Percentiles rank a stretch among this genome's conserved stretches.
These are phyloP conservation scores for Picea sitchensis DNA, from an alignment of 75 land plant genomes.

Conservation along the genomic window DNA sequence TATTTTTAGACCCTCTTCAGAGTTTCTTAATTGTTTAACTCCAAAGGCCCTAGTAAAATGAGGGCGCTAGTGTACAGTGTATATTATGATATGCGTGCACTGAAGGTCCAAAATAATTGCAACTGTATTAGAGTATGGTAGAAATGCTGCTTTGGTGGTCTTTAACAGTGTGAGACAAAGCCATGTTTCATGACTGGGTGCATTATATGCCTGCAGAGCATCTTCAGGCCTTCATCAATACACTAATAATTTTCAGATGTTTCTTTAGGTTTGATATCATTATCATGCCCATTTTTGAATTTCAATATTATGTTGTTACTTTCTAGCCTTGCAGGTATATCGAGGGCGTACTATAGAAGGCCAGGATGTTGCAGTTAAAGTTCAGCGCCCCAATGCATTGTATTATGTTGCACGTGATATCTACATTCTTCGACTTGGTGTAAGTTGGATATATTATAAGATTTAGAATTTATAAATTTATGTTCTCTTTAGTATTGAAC, in stretches of 20 bases:
- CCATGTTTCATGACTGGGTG: background rate
- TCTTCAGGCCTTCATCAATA: background rate
- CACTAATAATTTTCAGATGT: background rate
- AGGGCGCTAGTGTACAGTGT: too few species aligned
- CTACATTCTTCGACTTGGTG: constrained; percentile 93
- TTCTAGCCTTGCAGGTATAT: constrained; percentile 63
- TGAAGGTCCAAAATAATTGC: background rate
- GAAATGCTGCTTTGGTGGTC: background rate
- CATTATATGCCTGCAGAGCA: background rate
- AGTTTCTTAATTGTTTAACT: too few species aligned
- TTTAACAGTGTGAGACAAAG: background rate
- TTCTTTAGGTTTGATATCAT: background rate
- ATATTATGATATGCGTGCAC: background rate
- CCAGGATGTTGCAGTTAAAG: constrained; percentile 85
- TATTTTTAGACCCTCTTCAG: too few species aligned
- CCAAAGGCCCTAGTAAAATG: too few species aligned
- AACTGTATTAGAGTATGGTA: background rate
- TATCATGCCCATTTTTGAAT: background rate
- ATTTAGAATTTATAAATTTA: background rate
- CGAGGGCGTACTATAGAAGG: constrained; percentile 78
- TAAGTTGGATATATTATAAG: constrained; percentile 20
- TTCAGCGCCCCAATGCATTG: constrained; percentile 88
- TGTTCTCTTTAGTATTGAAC: background rate
- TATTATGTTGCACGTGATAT: constrained; percentile 83
- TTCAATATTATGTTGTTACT: background rate